Percentiles rank a stretch among this genome's conserved stretches.
Conservation (phyloP, 345 rosid genomes). For the Bruguiera parviflora region DNA sequence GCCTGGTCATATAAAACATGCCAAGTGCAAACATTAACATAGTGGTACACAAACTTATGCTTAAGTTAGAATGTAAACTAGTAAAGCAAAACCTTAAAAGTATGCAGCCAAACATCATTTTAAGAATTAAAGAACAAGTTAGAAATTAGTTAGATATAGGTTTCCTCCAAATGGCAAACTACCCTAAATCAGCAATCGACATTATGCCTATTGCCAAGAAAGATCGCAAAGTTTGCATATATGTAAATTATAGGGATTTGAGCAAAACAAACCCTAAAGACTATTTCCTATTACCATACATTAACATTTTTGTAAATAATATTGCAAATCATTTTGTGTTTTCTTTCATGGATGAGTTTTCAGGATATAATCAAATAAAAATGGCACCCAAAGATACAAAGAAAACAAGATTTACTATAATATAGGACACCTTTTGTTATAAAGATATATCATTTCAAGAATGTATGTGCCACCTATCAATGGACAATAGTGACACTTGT, state of each 20-base stretch:
- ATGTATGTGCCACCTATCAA: background rate
- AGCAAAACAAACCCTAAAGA: background rate
- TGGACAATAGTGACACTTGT: background rate
- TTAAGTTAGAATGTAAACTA: background rate
- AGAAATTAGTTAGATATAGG: background rate
- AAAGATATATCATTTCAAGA: background rate
- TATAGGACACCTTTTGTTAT: background rate
- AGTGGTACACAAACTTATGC: background rate
- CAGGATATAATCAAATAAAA: background rate
- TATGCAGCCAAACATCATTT: no score
- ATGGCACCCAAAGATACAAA: background rate
- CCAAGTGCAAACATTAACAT: background rate
- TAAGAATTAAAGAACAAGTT: background rate
- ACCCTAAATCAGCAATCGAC: background rate
- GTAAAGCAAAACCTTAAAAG: background rate
- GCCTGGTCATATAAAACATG: background rate
- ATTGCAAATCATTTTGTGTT: fast-evolving
- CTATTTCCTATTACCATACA: background rate
- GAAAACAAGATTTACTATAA: background rate
- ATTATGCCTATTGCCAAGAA: background rate
- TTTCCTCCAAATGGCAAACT: background rate
- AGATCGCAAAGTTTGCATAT: background rate
- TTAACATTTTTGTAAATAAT: background rate
- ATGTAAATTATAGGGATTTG: background rate
- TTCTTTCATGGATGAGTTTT: background rate